Percentiles rank a stretch among this genome's conserved stretches.
Conservation (phyloP, 306 rosid genomes). For the Cucumis melo region DNA sequence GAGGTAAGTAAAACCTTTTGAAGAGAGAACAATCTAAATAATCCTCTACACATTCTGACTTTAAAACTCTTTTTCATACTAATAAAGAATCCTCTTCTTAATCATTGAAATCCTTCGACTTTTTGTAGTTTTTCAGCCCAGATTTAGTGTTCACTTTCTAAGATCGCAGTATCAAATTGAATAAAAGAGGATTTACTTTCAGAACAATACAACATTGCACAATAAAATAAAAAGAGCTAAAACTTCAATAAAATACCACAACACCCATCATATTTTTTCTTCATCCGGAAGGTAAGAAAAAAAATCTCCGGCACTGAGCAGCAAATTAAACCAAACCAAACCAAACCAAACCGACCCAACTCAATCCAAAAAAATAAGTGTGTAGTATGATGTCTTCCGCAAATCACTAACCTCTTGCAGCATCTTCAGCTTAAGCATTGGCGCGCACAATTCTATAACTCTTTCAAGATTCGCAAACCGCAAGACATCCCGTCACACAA, state of each 20-base stretch:
- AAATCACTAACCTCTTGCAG: not conserved
- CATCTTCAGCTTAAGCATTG: not conserved
- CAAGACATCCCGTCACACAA: not conserved
- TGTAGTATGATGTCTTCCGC: not conserved
- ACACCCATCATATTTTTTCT: not conserved
- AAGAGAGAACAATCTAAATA: no score
- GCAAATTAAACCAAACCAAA: not conserved
- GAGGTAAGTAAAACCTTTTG: no score
- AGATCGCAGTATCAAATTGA: no score
- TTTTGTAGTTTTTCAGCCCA: no score
- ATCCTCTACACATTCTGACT: no score
- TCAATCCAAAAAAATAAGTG: not conserved
- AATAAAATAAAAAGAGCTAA: not conserved
- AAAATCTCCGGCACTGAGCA: not conserved
- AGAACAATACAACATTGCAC: not conserved
- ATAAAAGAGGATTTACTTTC: no score
- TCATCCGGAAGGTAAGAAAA: not conserved
- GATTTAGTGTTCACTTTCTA: no score
- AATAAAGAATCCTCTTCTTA: no score
- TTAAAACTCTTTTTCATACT: no score
- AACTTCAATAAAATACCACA: not conserved
- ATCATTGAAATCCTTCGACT: no score
- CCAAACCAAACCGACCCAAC: no score
- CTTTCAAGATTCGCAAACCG: not conserved
- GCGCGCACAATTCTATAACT: not conserved